These are phyloP conservation scores for Pseudopithomyces chartarum DNA, from an alignment of 2,329 filamentous ascomycete species.

Conservation along the genomic window DNA sequence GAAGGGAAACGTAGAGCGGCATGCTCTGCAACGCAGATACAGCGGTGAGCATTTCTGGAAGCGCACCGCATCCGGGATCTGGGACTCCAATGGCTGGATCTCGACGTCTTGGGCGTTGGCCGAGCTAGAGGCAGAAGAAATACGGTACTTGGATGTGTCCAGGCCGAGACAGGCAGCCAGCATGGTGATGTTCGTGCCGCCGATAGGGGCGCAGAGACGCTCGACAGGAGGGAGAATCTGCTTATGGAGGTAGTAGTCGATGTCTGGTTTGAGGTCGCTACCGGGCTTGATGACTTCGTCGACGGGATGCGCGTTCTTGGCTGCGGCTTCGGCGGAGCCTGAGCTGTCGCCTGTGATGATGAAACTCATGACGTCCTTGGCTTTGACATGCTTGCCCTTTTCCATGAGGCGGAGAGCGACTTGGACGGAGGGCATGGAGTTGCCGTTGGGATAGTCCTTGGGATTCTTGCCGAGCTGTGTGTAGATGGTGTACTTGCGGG, in stretches of 20 bases:
- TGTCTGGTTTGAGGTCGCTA: constrained; percentile 77
- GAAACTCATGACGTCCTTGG: constrained; percentile 95
- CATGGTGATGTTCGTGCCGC: constrained; percentile 85
- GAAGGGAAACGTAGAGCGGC: constrained; percentile 74
- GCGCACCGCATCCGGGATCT: constrained; percentile 83
- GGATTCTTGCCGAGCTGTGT: constrained; percentile 96
- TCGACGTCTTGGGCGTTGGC: constrained; percentile 41
- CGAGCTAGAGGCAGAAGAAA: constrained; percentile 63
- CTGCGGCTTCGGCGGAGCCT: constrained; percentile 69
- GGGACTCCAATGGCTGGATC: constrained; percentile 89
- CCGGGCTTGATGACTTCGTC: constrained; percentile 82
- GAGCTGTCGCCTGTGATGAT: constrained; percentile 77
- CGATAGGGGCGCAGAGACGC: constrained; percentile 94
- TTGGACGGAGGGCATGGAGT: constrained; percentile 96
- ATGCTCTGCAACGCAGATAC: constrained; percentile 78
- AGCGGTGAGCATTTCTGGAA: constrained; percentile 83
- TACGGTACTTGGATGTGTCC: constrained; percentile 84
- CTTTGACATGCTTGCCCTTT: constrained; percentile 84
- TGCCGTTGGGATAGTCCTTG: constrained; percentile 90
- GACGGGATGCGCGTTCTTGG: constrained; percentile 87
- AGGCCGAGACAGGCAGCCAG: constrained; percentile 93
- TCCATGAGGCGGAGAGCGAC: constrained; percentile 88
- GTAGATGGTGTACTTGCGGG: constrained; percentile 94
- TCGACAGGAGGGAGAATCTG: constrained; percentile 98
- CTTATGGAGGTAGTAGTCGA: constrained; percentile 98